Percentiles rank a stretch among this genome's conserved stretches.
These are phyloP conservation scores for Daldinia vernicosa DNA, from an alignment of 495 filamentous ascomycete species.

Conservation along the genomic window DNA sequence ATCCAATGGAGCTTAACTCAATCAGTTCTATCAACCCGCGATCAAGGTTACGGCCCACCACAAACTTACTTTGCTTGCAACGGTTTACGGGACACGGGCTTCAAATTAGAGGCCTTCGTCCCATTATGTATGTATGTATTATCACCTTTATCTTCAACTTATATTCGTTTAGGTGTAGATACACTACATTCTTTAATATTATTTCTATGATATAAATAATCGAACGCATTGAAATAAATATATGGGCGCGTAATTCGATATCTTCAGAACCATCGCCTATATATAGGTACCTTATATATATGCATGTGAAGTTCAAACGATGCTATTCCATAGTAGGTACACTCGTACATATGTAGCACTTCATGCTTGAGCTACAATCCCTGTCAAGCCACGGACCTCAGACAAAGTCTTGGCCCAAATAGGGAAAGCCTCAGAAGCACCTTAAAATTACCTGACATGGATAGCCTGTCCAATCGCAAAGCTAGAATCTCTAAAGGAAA, in stretches of 20 bases:
- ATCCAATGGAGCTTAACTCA: constrained; percentile 22
- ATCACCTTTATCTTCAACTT: background rate
- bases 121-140: background rate
- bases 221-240: constrained; percentile 3
- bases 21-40: constrained; percentile 27
- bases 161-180: background rate
- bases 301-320: background rate
- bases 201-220: background rate
- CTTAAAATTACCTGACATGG: constrained; percentile 47
- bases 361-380: constrained; percentile 30
- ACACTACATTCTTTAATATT: background rate
- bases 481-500: constrained; percentile 17
- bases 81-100: constrained; percentile 8
- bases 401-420: constrained; percentile 22
- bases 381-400: constrained; percentile 36
- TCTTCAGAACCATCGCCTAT: background rate
- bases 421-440: constrained; percentile 39
- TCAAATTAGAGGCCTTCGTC: background rate
- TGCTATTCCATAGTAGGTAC: background rate
- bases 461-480: constrained; percentile 31
- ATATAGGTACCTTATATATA: background rate
- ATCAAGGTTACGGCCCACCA: constrained; percentile 31
- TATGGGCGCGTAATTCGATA: constrained; percentile 1
- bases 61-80: constrained; percentile 5
- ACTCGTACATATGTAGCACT: constrained; percentile 1